Conservation (phyloP, 1,284 basidiomycete species). For the Naganishia sp. region DNA sequence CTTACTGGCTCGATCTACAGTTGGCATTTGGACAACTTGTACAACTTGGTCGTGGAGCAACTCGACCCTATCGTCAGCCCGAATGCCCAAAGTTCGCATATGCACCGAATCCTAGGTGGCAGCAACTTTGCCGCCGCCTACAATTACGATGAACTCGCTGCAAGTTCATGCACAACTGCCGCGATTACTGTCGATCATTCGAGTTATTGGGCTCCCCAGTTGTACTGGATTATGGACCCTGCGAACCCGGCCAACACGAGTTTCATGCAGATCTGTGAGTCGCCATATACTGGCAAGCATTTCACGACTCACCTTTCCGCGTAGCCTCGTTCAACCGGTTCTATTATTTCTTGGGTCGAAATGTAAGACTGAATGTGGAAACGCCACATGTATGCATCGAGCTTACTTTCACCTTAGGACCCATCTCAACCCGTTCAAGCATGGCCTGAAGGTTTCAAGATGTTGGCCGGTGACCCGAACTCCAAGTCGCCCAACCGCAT, state of each 20-base stretch:
- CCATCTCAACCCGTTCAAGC: constrained; percentile 40
- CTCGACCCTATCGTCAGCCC: constrained; percentile 35
- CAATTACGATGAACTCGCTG: constrained; percentile 37
- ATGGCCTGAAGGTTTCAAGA: constrained; percentile 48
- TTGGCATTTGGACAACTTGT: constrained; percentile 29
- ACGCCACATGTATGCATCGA: too few species aligned
- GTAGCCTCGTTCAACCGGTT: constrained; percentile 37
- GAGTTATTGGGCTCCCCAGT: constrained; percentile 37
- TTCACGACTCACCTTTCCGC: not conserved
- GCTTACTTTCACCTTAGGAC: constrained; percentile 16
- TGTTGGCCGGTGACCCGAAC: constrained; percentile 45
- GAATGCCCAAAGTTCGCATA: constrained; percentile 32
- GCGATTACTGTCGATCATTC: constrained; percentile 42
- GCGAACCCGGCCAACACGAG: constrained; percentile 17
- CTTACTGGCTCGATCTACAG: not conserved
- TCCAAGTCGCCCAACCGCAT: constrained; percentile 33
- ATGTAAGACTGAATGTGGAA: not conserved
- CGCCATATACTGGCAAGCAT: not conserved
- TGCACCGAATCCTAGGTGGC: constrained; percentile 37
- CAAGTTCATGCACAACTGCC: constrained; percentile 39
- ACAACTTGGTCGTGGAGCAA: constrained; percentile 29
- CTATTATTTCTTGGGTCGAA: constrained; percentile 47
- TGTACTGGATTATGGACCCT: constrained; percentile 32
- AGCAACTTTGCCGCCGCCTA: constrained; percentile 41
- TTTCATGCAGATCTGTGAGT: constrained; percentile 30